Base-by-base conservation (phyloP, 176 grass and related monocot species). In the Chloris gayana region DNA sequence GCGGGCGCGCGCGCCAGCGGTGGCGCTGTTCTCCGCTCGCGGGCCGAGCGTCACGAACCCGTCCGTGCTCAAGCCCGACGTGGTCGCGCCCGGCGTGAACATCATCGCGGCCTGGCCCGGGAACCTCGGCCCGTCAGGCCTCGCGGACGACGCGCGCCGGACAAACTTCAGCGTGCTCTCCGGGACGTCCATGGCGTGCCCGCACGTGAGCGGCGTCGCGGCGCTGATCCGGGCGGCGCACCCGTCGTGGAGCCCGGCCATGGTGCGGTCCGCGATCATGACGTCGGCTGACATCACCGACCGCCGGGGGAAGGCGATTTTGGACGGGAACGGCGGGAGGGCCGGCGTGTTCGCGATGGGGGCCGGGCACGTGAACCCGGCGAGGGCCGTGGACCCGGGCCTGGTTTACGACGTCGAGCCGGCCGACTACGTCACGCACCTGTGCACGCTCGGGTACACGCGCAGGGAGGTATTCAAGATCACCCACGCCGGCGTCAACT, bases 41-140 rank as follows among this genome's bases (percentile, higher is more conserved):
- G 92, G 87, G 41, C 95, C 95, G 46, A 98, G 89, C 90, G 7
- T 86, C 78, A 94, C 87, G n/a, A 94, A 88, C 81, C 92, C 95
- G 30, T 90, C 89, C 3, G 78, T 94, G 38, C 69, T 98, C 37
- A 94, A 98, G 85, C 92, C 89, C 1, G 95, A 98, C 79, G 71
- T 94, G 47, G 64, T 94, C 64, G 89, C 92, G 6, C 95, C 92
- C 6, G 85, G 95, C 14, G 89, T 94, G 32, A 94, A 98, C 89
- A 98, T 98, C 85, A 94, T 98, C 56, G 95, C 95, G n/a, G 95
- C 89, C 13, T 97, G 95, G 92, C 95, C 92, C 0, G 89, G 74
- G 0, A 91, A 75, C 84, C 65, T 97, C 0, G 92, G 89, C 0
- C 95, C 95, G 4, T 90, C 92, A 22, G 92, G 92, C 25, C 92